phyloP scores from a whole-genome alignment of 306 rosid genomes.

The Crataegus laevigata region DNA sequence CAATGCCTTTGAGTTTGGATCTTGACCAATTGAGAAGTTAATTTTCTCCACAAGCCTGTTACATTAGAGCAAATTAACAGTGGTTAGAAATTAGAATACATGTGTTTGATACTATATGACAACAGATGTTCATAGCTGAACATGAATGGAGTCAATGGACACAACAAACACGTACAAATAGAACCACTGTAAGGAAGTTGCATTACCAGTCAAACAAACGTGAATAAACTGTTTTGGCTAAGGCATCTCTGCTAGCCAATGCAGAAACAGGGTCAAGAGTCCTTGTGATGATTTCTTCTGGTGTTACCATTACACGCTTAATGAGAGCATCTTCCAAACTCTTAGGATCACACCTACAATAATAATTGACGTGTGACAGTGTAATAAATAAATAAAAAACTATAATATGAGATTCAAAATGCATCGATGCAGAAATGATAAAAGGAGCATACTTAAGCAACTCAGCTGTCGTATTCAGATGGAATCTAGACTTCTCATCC shows the following conservation, averaged over 20 bases:
- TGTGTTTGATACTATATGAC: neutral
- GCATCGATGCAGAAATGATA: conserved; percentile 20
- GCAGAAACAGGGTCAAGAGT: conserved; percentile 99
- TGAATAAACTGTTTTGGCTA: conserved; percentile 89
- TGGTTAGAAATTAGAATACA: neutral
- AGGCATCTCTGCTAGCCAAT: conserved; percentile 87
- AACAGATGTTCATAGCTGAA: neutral
- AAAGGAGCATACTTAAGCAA: conserved; percentile 58
- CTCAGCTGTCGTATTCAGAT: conserved; percentile 85
- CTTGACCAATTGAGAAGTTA: conserved; percentile 93
- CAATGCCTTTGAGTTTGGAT: conserved; percentile 82
- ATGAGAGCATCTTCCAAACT: conserved; percentile 98
- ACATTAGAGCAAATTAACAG: conserved; percentile 15
- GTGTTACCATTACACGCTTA: conserved; percentile 98
- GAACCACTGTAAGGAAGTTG: conserved; percentile 15
- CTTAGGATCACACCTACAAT: conserved; percentile 73
- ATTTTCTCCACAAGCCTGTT: conserved; percentile 96
- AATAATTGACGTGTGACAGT: neutral
- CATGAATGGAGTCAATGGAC: neutral
- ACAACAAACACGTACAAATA: neutral
- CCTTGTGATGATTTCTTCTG: conserved; percentile 96
- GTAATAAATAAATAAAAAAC: neutral
- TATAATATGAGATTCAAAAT: neutral
- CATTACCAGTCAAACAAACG: conserved; percentile 98
- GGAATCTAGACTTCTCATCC: conserved; percentile 90